Evolutionary conservation across 805 yeast genomes (phyloP), one percentile per base, ranked within the genome.

Genomic region (Candida manassasensis): DNA sequence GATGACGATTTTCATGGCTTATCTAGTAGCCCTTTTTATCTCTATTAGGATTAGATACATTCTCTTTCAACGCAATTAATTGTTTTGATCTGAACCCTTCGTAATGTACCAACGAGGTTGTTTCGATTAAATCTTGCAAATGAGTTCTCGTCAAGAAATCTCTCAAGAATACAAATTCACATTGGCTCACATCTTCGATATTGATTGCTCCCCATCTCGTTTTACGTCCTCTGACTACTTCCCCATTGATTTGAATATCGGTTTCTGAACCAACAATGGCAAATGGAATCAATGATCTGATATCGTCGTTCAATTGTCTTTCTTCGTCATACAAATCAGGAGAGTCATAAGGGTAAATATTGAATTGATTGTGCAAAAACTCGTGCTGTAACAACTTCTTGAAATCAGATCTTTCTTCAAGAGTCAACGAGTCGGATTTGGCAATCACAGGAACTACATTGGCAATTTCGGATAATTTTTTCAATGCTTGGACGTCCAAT

Each of bases 371-470:
- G 52, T 72, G 72, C 41, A 69, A 69, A 50, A 90, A 84, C 58
- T 90, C 96, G 34, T 69, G 71, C 61, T 86, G 95, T 48, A 84
- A 70, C 31, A 74, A 64, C 45, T 77, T 79, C 67, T 94, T 89
- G 59, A 87, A 85, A 27, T 72, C 69, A 30, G 79, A 68, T 56
- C 96, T 79, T 69, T 90, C 98, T 34, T 79, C 83, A 39, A 84
- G 60, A 14, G 97, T 93, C 55, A 90, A 71, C 16, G 94, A 73
- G 63, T 90, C 98, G 19, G 94, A 73, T 66, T 93, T 90, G 42
- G 96, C 96, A 61, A 90, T 93, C 29, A 90, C 81, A 30, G 98
- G 98, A 36, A 93, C 84, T 34, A 90, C 96, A 56, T 90, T 90
- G 41, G 93, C 84, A 47, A 88, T 83, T 59, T 90, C 97, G 24